Conservation (phyloP, 768 basidiomycete genomes). For the Termitomyces sp. region DNA sequence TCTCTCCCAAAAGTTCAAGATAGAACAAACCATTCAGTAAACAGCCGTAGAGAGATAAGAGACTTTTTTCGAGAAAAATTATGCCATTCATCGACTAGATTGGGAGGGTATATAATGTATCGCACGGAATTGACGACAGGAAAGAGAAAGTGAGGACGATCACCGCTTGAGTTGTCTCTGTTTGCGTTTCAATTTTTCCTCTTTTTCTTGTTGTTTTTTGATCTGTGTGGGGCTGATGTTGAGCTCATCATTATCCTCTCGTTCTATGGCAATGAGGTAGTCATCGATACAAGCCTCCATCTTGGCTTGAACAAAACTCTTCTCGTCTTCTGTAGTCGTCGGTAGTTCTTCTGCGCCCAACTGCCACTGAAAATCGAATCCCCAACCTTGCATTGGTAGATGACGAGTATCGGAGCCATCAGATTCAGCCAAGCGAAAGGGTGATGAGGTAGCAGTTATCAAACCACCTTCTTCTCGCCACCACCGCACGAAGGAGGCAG, state of each 20-base stretch:
- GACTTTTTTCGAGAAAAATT: background rate
- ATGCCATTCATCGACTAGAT: background rate
- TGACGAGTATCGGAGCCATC: slow-evolving; percentile 3
- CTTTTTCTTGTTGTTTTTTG: slow-evolving; percentile 45
- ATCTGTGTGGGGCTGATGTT: slow-evolving; percentile 67
- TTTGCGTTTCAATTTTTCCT: slow-evolving; percentile 35
- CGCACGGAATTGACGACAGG: background rate
- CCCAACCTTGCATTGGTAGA: slow-evolving; percentile 57
- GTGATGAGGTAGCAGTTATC: slow-evolving; percentile 44
- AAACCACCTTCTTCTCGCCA: slow-evolving; percentile 78
- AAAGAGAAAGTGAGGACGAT: background rate
- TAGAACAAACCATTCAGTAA: background rate
- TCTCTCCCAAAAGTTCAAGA: background rate
- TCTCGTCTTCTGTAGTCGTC: slow-evolving; percentile 17
- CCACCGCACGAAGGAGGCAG: slow-evolving; percentile 77
- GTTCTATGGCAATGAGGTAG: slow-evolving; percentile 36
- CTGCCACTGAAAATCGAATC: slow-evolving; percentile 80
- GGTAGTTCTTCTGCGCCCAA: slow-evolving; percentile 22
- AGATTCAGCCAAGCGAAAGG: slow-evolving; percentile 16
- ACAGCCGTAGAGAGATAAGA: too few species aligned
- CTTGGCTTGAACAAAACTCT: slow-evolving; percentile 42
- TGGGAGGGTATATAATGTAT: background rate
- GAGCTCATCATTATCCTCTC: slow-evolving; percentile 48
- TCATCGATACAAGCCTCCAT: slow-evolving; percentile 70
- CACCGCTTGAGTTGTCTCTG: slow-evolving; percentile 23